These are phyloP conservation scores for Ophiostoma quercus DNA, from an alignment of 2,329 filamentous ascomycete species.

Conservation along the genomic window DNA sequence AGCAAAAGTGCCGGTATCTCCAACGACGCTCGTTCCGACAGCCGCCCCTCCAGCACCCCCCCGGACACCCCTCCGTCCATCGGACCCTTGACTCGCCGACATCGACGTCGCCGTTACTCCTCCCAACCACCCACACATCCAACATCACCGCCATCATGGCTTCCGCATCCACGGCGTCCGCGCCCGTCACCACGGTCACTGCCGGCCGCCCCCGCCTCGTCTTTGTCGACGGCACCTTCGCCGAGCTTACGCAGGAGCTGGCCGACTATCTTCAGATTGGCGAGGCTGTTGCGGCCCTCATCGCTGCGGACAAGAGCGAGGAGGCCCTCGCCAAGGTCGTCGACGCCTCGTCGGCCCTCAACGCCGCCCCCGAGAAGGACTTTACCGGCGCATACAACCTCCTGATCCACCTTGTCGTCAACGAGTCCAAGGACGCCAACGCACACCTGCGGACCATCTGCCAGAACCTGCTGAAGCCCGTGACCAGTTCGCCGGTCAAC, in stretches of 20 bases:
- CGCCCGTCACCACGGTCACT: slow-evolving; percentile 13
- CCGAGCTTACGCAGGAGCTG: slow-evolving; percentile 90
- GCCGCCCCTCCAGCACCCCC: slow-evolving; percentile 6
- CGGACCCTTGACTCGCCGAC: neutral
- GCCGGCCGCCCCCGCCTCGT: slow-evolving; percentile 51
- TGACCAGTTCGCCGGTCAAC: slow-evolving; percentile 79
- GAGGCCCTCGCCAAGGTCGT: slow-evolving; percentile 88
- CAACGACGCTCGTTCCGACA: neutral
- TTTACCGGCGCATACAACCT: slow-evolving; percentile 96
- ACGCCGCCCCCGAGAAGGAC: slow-evolving; percentile 88
- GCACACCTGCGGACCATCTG: slow-evolving; percentile 85
- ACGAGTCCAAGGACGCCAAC: slow-evolving; percentile 74
- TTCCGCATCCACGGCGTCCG: slow-evolving; percentile 19
- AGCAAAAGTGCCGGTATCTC: neutral
- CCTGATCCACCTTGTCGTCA: slow-evolving; percentile 80
- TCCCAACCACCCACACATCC: neutral
- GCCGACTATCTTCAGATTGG: slow-evolving; percentile 86
- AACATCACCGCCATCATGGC: slow-evolving; percentile 22
- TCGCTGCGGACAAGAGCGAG: slow-evolving; percentile 65
- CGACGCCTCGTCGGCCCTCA: slow-evolving; percentile 69
- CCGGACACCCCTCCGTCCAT: neutral
- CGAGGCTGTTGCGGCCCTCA: slow-evolving; percentile 68
- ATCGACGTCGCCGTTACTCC: neutral
- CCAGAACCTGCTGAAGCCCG: slow-evolving; percentile 79
- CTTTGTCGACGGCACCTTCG: slow-evolving; percentile 86